These are phyloP conservation scores for Juglanconis juglandina DNA, from an alignment of 2,329 filamentous ascomycete genomes.

Conservation along the genomic window DNA sequence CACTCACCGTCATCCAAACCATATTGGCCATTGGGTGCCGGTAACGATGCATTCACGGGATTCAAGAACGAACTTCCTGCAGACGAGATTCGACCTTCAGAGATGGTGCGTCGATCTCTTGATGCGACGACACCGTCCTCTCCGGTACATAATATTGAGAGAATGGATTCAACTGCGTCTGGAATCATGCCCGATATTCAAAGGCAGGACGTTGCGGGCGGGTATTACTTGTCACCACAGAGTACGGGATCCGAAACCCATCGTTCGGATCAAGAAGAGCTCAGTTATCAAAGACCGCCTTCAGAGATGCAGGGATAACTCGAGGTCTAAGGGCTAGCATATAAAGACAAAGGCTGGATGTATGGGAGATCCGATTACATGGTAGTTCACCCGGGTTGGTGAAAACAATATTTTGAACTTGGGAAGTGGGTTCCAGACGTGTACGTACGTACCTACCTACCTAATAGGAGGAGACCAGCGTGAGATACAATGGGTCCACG, in stretches of 20 bases:
- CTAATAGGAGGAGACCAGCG: too few species aligned
- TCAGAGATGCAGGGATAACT: not conserved
- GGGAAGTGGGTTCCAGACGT: too few species aligned
- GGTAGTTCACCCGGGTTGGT: too few species aligned
- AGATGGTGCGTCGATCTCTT: not conserved
- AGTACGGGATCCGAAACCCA: not conserved
- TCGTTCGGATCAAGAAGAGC: not conserved
- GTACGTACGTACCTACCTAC: too few species aligned
- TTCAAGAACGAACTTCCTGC: not conserved
- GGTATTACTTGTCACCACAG: not conserved
- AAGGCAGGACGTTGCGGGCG: not conserved
- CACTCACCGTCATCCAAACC: not conserved
- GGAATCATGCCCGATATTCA: not conserved
- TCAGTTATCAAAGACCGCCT: not conserved
- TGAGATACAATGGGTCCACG: too few species aligned
- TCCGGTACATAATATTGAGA: not conserved
- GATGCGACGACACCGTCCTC: not conserved
- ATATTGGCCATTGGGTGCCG: not conserved
- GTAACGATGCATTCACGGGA: not conserved
- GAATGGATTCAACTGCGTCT: not conserved
- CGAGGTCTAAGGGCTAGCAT: too few species aligned
- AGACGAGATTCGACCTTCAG: not conserved
- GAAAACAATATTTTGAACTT: too few species aligned
- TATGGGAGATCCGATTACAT: too few species aligned
- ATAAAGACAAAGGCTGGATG: too few species aligned